A percentile compares a stretch with the other conserved stretches of the same genome.
Evolutionary conservation across 257 asterid genomes (phyloP).

Genomic region (Linaria vulgaris): DNA sequence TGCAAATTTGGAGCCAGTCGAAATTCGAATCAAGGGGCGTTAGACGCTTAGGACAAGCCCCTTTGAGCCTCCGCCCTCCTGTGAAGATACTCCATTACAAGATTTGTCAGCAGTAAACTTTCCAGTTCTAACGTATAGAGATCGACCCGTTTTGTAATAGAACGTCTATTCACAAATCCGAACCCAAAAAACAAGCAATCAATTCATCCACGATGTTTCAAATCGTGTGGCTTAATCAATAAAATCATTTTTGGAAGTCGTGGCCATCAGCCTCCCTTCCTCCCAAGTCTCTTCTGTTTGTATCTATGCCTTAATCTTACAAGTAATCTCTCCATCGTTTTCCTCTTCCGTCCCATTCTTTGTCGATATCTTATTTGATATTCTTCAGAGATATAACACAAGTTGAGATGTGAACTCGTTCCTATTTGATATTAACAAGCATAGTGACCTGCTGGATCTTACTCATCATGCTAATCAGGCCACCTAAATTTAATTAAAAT

Average conservation of each 20-base stretch:
- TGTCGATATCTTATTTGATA: conserved; percentile 74
- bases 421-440: too few relatives aligned
- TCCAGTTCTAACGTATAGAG: conserved; percentile 27
- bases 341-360: conserved; percentile 94
- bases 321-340: conserved; percentile 63
- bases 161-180: conserved; percentile 11
- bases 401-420: too few relatives aligned
- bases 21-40: not conserved
- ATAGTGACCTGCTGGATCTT: too few relatives aligned
- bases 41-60: not conserved
- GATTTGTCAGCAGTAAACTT: conserved; percentile 31
- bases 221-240: conserved; percentile 14
- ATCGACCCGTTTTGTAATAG: conserved; percentile 12
- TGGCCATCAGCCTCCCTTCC: conserved; percentile 29
- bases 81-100: too few relatives aligned
- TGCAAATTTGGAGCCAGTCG: conserved; percentile 29
- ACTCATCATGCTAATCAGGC: too few relatives aligned
- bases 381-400: too few relatives aligned
- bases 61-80: conserved; percentile 26
- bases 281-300: conserved; percentile 73
- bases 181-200: conserved; percentile 25
- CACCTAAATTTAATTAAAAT: too few relatives aligned
- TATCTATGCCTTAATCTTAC: conserved; percentile 84
- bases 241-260: too few relatives aligned
- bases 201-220: conserved; percentile 23